A percentile compares a stretch with the other conserved stretches of the same genome.
Evolutionary conservation across 1,139 yeast species (phyloP).

Genomic region (Candida tropicalis): DNA sequence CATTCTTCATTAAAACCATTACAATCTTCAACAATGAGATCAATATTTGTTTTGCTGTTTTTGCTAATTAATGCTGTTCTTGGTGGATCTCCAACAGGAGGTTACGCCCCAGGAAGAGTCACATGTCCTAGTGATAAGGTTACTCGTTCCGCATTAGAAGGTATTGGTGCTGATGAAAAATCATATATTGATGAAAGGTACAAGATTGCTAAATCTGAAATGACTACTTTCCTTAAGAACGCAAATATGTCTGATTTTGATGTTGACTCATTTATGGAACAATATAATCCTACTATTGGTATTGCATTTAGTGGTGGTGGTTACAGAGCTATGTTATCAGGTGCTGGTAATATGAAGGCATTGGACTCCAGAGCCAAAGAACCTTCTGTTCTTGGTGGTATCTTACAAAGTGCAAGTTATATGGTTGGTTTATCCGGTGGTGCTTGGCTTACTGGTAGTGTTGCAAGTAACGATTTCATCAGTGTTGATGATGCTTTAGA

Average conservation of each 20-base stretch:
- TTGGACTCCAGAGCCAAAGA: constrained; percentile 71
- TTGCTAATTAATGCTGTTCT: too few relatives aligned
- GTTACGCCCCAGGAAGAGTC: constrained; percentile 67
- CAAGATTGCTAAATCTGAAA: constrained; percentile 50
- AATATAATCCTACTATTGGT: constrained; percentile 46
- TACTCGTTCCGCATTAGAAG: constrained; percentile 36
- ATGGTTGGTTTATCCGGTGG: constrained; percentile 45
- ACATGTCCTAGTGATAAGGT: constrained; percentile 52
- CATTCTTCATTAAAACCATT: too few relatives aligned
- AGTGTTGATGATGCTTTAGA: constrained; percentile 36
- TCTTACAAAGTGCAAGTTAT: constrained; percentile 40
- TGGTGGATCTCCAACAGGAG: constrained; percentile 51
- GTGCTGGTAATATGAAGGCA: constrained; percentile 88
- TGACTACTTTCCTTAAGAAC: constrained; percentile 56
- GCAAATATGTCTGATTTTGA: constrained; percentile 65
- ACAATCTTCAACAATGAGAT: too few relatives aligned
- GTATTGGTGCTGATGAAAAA: constrained; percentile 38
- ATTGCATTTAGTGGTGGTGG: constrained; percentile 92
- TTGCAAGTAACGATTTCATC: constrained; percentile 37
- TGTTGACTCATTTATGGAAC: constrained; percentile 44
- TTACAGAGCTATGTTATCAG: constrained; percentile 83
- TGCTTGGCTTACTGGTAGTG: constrained; percentile 38
- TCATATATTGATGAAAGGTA: constrained; percentile 53
- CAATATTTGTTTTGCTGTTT: too few relatives aligned
- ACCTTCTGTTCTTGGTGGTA: constrained; percentile 41